Evolutionary conservation across 2,329 filamentous ascomycete genomes (phyloP), one percentile per base, ranked within the genome.

Genomic region (Botrytis pseudocinerea): DNA sequence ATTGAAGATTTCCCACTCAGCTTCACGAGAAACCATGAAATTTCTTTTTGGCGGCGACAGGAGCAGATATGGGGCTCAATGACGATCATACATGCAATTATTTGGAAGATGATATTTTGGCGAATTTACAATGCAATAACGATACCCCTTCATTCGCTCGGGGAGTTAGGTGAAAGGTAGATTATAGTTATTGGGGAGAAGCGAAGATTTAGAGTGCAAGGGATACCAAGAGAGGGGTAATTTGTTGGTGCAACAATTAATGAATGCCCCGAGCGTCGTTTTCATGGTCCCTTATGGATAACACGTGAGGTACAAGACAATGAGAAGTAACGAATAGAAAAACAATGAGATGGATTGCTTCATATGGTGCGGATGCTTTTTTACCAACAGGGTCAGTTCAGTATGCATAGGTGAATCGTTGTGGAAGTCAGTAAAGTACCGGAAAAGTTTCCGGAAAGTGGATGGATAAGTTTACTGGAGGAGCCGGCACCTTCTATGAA

Each of bases 91-190:
- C 20, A 51, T 57, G 38, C 40, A 35, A 35, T 57, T 8, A 57
- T 44, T 64, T 71, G 69, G 69, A 51, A 40, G 20, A 51, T 64
- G 44, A 8, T 25, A 57, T 42, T 51, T 70, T 70, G 64, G 70
- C 35, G 61, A 54, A 51, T 71, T 66, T 66, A 66, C 28, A 20
- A 61, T 57, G 68, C n/a, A 44, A 70, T 38, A 48, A 70, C n/a
- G 72, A 73, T 71, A 73, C 68, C 69, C 60, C 66, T 73, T 46
- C 69, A 71, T 65, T 71, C 72, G 68, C 61, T 71, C 42, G 51
- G 68, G 72, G 46, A 42, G 40, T 71, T 71, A 25, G 2, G 25
- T 40, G 64, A 38, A 38, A 65, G 18, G 44, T 38, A 20, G 20
- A 51, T 25, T 32, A 25, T 44, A 32, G 22, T 62, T 65, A 38